Conservation (phyloP, 306 rosid genomes). For the Medicago lupulina region DNA sequence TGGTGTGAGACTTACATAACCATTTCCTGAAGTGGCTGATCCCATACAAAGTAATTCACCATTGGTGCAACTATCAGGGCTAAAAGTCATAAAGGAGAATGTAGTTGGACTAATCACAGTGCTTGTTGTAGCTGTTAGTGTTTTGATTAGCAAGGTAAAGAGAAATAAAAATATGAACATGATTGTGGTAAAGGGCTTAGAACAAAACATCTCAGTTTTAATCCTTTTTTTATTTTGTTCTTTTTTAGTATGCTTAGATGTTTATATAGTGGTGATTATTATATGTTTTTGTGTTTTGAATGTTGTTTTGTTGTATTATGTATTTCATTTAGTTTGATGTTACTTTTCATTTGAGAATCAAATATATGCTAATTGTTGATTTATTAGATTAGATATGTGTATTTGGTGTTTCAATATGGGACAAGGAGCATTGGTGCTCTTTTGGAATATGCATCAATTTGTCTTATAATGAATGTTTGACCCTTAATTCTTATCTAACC, state of each 20-base stretch:
- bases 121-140: constrained; percentile 33
- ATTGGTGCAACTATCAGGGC: constrained; percentile 53
- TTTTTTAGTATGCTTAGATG: constrained; percentile 2
- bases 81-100: constrained; percentile 59
- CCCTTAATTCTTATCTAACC: background rate
- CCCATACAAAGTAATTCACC: constrained; percentile 65
- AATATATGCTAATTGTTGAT: constrained; percentile 40
- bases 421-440: constrained; percentile 1
- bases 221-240: background rate
- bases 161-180: constrained; percentile 44
- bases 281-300: constrained; percentile 37
- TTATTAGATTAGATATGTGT: constrained; percentile 1
- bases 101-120: constrained; percentile 29
- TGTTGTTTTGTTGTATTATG: constrained; percentile 36
- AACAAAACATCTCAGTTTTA: background rate
- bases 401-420: background rate
- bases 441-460: constrained; percentile 19
- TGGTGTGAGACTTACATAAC: constrained; percentile 56
- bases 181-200: background rate
- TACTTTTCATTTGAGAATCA: constrained; percentile 13
- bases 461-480: background rate
- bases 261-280: constrained; percentile 27
- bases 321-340: background rate
- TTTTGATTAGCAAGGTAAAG: constrained; percentile 37
- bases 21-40: constrained; percentile 50